Percentiles rank a stretch among this genome's conserved stretches.
phyloP scores from a whole-genome alignment of 495 filamentous ascomycete species.

The Penicillium atrosanguineum region DNA sequence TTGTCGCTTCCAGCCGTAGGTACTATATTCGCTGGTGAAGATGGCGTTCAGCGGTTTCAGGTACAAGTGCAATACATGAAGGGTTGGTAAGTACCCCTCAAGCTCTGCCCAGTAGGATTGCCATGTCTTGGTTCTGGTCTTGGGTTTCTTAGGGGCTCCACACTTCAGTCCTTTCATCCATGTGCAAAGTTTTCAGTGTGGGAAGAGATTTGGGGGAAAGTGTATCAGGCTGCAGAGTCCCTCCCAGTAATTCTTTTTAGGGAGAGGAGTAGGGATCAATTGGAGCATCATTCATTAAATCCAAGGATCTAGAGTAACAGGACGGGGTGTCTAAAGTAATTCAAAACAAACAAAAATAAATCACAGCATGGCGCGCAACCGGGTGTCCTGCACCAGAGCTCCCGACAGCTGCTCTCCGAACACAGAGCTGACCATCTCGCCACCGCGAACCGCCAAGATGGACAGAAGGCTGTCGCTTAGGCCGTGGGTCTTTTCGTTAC shows the following conservation, averaged over 20 bases:
- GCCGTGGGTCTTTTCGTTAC: slow-evolving; percentile 89
- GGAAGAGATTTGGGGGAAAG: too few species aligned
- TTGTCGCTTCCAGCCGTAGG: not conserved
- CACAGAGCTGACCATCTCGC: slow-evolving; percentile 74
- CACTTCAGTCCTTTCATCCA: not conserved
- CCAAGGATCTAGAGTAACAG: slow-evolving; percentile 12
- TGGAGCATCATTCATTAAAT: not conserved
- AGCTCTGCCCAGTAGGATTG: too few species aligned
- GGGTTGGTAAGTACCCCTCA: too few species aligned
- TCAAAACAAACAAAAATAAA: not conserved
- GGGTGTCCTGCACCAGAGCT: slow-evolving; percentile 38
- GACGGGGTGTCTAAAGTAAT: slow-evolving; percentile 1
- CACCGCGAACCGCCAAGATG: slow-evolving; percentile 70
- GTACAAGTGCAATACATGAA: too few species aligned
- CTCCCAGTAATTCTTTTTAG: not conserved
- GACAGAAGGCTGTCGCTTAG: slow-evolving; percentile 78
- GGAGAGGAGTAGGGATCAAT: not conserved
- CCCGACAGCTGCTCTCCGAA: slow-evolving; percentile 54
- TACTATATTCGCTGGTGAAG: not conserved
- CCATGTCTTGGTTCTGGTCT: too few species aligned
- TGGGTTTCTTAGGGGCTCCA: too few species aligned
- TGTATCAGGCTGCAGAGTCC: not conserved
- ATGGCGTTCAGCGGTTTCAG: slow-evolving; percentile 9
- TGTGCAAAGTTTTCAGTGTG: not conserved
- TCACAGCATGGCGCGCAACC: slow-evolving; percentile 42